Percentiles rank a stretch among this genome's conserved stretches.
These are phyloP conservation scores for Boeremia lycopersici DNA, from an alignment of 2,329 filamentous ascomycete species.

Conservation along the genomic window DNA sequence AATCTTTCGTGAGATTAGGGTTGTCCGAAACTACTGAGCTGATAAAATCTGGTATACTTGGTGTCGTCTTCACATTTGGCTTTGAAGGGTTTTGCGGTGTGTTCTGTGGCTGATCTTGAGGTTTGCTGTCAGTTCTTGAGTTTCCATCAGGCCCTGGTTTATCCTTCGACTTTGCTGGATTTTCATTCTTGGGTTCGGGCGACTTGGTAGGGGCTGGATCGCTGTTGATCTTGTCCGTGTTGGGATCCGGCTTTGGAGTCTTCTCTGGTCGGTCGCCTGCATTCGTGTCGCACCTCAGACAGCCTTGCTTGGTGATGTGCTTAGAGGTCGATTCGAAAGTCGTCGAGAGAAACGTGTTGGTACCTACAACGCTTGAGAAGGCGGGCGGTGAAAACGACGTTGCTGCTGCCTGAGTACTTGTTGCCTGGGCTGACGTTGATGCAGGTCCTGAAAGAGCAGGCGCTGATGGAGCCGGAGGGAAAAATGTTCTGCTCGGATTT, in stretches of 20 bases:
- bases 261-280: conserved; percentile 4
- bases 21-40: conserved; percentile 24
- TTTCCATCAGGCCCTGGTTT: conserved; percentile 6
- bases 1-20: conserved; percentile 11
- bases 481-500: conserved; percentile 3
- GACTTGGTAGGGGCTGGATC: background rate
- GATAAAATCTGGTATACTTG: conserved; percentile 21
- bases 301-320: conserved; percentile 35
- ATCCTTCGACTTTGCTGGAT: conserved; percentile 4
- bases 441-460: background rate
- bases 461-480: conserved; percentile 1
- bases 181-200: conserved; percentile 2
- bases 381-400: background rate
- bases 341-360: conserved; percentile 35
- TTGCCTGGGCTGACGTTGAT: background rate
- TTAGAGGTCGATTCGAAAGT: conserved; percentile 33
- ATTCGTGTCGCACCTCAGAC: conserved; percentile 26
- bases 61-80: conserved; percentile 7
- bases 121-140: conserved; percentile 9
- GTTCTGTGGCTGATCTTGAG: conserved; percentile 6
- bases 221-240: conserved; percentile 4
- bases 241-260: conserved; percentile 6
- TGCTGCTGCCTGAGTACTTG: background rate
- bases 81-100: background rate
- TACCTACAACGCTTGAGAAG: conserved; percentile 17